A percentile compares a stretch with the other conserved stretches of the same genome.
phyloP scores from a whole-genome alignment of 768 basidiomycete genomes.

The Suillus lakei region DNA sequence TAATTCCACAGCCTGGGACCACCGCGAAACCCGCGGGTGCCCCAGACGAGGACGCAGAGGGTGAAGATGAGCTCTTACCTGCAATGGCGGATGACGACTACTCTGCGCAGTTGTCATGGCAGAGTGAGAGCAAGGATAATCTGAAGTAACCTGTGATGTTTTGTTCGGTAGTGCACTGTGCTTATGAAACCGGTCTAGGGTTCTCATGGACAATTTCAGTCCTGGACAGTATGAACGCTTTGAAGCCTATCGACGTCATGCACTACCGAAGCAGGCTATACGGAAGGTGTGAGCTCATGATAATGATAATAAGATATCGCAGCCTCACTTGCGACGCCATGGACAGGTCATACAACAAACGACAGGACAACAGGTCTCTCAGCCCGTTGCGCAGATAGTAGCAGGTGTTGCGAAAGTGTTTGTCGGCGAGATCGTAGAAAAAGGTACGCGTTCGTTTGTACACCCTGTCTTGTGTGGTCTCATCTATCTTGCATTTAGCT shows the following conservation, averaged over 20 bases:
- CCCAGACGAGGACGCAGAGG: slow-evolving; percentile 62
- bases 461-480: neutral
- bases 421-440: slow-evolving; percentile 91
- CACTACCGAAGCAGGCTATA: slow-evolving; percentile 81
- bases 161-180: neutral
- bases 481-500: slow-evolving; percentile 45
- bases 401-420: slow-evolving; percentile 92
- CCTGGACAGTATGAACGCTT: slow-evolving; percentile 87
- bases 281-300: slow-evolving; percentile 58
- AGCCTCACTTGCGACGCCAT: neutral
- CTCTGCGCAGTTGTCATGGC: slow-evolving; percentile 81
- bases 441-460: slow-evolving; percentile 50
- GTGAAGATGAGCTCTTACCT: slow-evolving; percentile 78
- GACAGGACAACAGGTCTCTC: slow-evolving; percentile 80
- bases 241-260: slow-evolving; percentile 85
- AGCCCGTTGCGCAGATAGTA: slow-evolving; percentile 86
- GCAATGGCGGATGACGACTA: slow-evolving; percentile 92
- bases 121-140: slow-evolving; percentile 89
- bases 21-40: slow-evolving; percentile 16
- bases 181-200: slow-evolving; percentile 46
- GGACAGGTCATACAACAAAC: slow-evolving; percentile 82
- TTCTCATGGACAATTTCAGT: slow-evolving; percentile 88
- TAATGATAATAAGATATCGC: neutral
- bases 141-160: slow-evolving; percentile 58
- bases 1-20: slow-evolving; percentile 17